Evolutionary conservation across 2,329 filamentous ascomycete genomes (phyloP).

Genomic region (Aspergillus niger): DNA sequence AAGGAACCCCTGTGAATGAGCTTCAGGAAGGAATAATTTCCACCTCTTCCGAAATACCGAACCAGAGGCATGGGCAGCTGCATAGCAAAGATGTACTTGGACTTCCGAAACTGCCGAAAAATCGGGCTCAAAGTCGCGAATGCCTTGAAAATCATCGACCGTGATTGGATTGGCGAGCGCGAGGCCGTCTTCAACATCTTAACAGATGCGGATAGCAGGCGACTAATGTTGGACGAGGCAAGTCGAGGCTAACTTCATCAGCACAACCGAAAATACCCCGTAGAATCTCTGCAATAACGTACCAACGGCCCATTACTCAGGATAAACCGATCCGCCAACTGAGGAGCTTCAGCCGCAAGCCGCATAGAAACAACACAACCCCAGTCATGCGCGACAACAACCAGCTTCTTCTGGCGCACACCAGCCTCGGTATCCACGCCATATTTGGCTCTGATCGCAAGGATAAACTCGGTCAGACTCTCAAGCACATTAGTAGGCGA

Average conservation of each 20-base stretch:
- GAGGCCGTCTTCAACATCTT: slow-evolving; percentile 55
- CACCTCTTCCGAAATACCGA: slow-evolving; percentile 48
- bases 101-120: slow-evolving; percentile 50
- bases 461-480: slow-evolving; percentile 55
- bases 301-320: slow-evolving; percentile 57
- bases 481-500: slow-evolving; percentile 56
- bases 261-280: not conserved
- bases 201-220: slow-evolving; percentile 44
- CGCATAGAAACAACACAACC: slow-evolving; percentile 55
- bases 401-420: slow-evolving; percentile 45
- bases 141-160: slow-evolving; percentile 49
- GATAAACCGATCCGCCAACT: slow-evolving; percentile 59
- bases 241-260: slow-evolving; percentile 41
- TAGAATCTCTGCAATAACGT: slow-evolving; percentile 27
- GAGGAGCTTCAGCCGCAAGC: slow-evolving; percentile 60
- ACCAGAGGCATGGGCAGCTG: slow-evolving; percentile 52
- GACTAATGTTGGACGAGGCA: slow-evolving; percentile 44
- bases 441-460: slow-evolving; percentile 53
- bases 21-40: slow-evolving; percentile 53
- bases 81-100: slow-evolving; percentile 59
- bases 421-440: slow-evolving; percentile 34
- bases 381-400: slow-evolving; percentile 59
- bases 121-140: slow-evolving; percentile 49
- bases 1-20: slow-evolving; percentile 43
- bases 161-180: slow-evolving; percentile 46